Percentiles rank a stretch among this genome's conserved stretches.
Evolutionary conservation across 257 asterid species (phyloP).

Genomic region (Solanum etuberosum): DNA sequence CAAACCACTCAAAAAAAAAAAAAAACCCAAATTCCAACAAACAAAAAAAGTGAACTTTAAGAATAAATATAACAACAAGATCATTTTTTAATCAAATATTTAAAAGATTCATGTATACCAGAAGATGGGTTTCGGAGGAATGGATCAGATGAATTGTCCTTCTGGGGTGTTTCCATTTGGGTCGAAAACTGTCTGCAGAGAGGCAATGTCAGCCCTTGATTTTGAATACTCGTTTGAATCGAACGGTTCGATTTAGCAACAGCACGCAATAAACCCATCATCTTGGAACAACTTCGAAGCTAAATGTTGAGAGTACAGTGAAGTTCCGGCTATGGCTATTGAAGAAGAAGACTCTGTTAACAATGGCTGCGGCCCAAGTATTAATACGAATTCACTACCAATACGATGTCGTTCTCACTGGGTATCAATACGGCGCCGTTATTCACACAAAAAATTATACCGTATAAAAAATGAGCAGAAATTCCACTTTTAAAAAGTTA

Average conservation of each 20-base stretch:
- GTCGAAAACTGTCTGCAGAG: conserved; percentile 5
- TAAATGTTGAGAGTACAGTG: not conserved
- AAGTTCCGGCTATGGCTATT: not conserved
- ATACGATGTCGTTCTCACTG: not conserved
- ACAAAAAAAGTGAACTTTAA: not conserved
- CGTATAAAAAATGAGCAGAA: no score
- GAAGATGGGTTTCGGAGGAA: not conserved
- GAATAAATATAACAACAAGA: not conserved
- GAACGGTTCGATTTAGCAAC: not conserved
- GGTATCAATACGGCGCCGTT: not conserved
- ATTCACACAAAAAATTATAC: no score
- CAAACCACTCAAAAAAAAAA: not conserved
- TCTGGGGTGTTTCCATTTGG: not conserved
- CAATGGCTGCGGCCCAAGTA: not conserved
- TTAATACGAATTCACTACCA: no score
- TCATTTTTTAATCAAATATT: not conserved
- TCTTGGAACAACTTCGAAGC: not conserved
- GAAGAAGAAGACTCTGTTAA: not conserved
- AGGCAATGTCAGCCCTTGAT: not conserved
- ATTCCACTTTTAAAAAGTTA: no score
- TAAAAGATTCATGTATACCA: not conserved
- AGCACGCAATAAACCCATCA: conserved; percentile 1
- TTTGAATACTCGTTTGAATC: not conserved
- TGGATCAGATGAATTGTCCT: not conserved
- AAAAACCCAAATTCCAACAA: not conserved